These are phyloP conservation scores for Podospora pseudoanserina DNA, from an alignment of 495 filamentous ascomycete species.

Conservation along the genomic window DNA sequence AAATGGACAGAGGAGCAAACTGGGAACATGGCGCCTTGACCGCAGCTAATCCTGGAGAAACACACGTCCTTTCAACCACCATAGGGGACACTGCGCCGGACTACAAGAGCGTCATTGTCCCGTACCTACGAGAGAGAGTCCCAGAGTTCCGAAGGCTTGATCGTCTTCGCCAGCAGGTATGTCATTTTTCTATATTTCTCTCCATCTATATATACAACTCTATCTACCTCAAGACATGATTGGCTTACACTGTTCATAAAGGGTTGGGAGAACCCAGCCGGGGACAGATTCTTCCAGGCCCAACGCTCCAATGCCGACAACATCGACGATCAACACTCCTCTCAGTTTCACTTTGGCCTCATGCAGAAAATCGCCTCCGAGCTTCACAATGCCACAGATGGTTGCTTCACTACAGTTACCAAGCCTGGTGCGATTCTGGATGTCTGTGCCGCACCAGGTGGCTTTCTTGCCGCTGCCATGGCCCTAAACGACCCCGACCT, in stretches of 20 bases:
- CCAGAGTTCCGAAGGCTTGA: background rate
- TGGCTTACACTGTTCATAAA: background rate
- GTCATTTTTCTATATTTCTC: background rate
- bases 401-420: background rate
- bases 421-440: background rate
- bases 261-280: background rate
- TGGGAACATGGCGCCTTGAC: no score
- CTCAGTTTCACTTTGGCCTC: background rate
- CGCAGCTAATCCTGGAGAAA: background rate
- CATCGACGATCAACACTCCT: background rate
- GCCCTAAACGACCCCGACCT: background rate
- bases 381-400: background rate
- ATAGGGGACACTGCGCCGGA: background rate
- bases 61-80: background rate
- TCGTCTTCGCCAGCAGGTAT: background rate
- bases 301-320: background rate
- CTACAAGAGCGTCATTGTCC: background rate
- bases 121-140: background rate
- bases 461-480: background rate
- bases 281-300: background rate
- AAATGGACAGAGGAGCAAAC: no score
- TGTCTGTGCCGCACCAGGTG: background rate
- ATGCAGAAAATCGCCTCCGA: background rate
- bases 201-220: background rate
- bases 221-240: background rate